Evolutionary conservation across 257 asterid genomes (phyloP).

Genomic region (Galeopsis tetrahit): DNA sequence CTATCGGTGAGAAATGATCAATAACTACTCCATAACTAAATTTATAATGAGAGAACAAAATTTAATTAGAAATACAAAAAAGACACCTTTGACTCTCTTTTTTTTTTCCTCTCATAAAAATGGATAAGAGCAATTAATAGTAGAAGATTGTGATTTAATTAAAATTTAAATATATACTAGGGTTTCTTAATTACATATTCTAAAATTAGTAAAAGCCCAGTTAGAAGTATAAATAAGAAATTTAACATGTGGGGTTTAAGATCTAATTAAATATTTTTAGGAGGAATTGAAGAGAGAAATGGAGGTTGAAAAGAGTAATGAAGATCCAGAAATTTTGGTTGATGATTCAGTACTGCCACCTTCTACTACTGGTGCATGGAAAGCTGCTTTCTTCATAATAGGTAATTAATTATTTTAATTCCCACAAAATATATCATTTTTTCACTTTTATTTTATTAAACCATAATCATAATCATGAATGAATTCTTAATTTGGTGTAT

Average conservation of each 20-base stretch:
- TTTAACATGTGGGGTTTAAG: too few species aligned
- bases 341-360: background rate
- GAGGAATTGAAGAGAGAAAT: background rate
- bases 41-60: too few species aligned
- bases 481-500: too few species aligned
- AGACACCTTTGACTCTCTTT: too few species aligned
- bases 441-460: background rate
- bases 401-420: background rate
- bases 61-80: too few species aligned
- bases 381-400: slow-evolving; percentile 13
- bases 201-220: background rate
- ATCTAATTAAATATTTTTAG: too few species aligned
- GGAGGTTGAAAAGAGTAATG: background rate
- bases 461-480: too few species aligned
- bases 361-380: slow-evolving; percentile 27
- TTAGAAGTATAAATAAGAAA: background rate
- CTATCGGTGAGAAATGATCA: too few species aligned
- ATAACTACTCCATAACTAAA: too few species aligned
- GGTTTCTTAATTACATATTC: background rate
- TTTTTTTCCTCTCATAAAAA: too few species aligned
- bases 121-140: too few species aligned
- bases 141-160: too few species aligned
- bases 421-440: background rate
- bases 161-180: background rate
- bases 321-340: slow-evolving; percentile 5